phyloP scores from a whole-genome alignment of 306 rosid genomes.

The Casuarina cunninghamiana region DNA sequence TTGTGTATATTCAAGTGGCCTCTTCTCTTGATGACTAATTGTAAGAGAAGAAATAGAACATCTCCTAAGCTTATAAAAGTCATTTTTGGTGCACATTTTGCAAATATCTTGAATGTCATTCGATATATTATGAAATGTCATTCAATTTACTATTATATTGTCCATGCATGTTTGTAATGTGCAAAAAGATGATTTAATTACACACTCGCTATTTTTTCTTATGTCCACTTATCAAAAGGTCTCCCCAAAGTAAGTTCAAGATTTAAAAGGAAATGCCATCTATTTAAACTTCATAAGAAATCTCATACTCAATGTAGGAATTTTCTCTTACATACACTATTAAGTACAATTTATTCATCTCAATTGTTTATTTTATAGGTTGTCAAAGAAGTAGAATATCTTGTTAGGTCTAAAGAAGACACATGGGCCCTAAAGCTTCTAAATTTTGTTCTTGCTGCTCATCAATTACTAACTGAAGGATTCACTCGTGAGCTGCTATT shows the following conservation, averaged over 20 bases:
- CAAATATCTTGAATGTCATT: not conserved
- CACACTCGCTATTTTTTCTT: not conserved
- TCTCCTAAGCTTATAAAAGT: not conserved
- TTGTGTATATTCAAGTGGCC: too few relatives aligned
- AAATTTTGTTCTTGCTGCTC: constrained; percentile 34
- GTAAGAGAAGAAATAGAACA: too few relatives aligned
- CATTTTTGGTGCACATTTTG: not conserved
- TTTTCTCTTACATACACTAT: too few relatives aligned
- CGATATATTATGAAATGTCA: too few relatives aligned
- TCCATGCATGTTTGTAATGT: not conserved
- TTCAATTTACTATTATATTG: not conserved
- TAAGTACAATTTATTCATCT: not conserved
- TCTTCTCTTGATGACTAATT: too few relatives aligned
- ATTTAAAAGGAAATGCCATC: too few relatives aligned
- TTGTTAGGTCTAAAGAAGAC: constrained; percentile 36
- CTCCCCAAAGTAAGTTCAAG: too few relatives aligned
- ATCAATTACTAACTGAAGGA: constrained; percentile 50
- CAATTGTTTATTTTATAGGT: constrained; percentile 34
- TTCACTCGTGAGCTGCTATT: constrained; percentile 54
- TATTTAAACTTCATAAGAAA: too few relatives aligned
- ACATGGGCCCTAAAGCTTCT: constrained; percentile 47
- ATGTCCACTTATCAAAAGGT: not conserved
- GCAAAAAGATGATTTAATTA: not conserved
- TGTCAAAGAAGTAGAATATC: constrained; percentile 33
- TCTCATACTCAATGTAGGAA: too few relatives aligned